Percentiles rank a stretch among this genome's conserved stretches.
Evolutionary conservation across 2,329 filamentous ascomycete species (phyloP).

Genomic region (Colletotrichum shisoi): DNA sequence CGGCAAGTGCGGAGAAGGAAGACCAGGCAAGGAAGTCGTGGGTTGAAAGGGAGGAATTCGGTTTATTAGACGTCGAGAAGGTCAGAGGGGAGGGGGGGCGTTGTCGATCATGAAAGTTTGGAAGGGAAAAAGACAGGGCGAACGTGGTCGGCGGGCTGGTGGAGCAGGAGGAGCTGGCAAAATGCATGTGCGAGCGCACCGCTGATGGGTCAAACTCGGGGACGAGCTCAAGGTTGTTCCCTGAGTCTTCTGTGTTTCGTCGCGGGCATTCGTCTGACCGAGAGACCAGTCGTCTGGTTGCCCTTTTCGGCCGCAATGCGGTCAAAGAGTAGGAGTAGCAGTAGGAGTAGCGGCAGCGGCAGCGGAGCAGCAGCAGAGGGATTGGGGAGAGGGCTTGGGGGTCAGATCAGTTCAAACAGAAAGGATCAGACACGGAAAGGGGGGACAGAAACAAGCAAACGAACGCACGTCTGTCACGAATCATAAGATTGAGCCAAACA

Average conservation of each 20-base stretch:
- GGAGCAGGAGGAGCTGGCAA: constrained; percentile 31
- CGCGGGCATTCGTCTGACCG: constrained; percentile 35
- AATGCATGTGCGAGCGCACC: constrained; percentile 11
- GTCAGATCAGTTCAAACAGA: constrained; percentile 2
- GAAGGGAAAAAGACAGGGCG: constrained; percentile 27
- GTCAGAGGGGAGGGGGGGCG: constrained; percentile 32
- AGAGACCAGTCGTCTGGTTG: constrained; percentile 32
- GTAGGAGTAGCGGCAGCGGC: neutral
- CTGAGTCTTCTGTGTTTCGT: constrained; percentile 37
- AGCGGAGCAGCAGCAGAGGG: neutral
- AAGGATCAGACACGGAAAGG: neutral
- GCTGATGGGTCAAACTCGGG: constrained; percentile 8
- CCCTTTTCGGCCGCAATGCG: constrained; percentile 12
- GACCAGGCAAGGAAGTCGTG: constrained; percentile 12
- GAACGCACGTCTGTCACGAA: constrained; percentile 1
- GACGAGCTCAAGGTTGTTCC: constrained; percentile 34
- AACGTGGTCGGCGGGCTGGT: constrained; percentile 32
- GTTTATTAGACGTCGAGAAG: constrained; percentile 33
- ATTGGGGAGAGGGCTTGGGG: neutral
- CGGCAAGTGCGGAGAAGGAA: constrained; percentile 20
- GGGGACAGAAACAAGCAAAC: neutral
- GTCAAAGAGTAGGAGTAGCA: constrained; percentile 21
- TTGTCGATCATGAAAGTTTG: constrained; percentile 37
- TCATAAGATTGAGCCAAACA: constrained; percentile 11
- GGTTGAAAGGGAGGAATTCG: constrained; percentile 26